Base-by-base conservation (phyloP, 2,329 filamentous ascomycete genomes). In the Triangularia setosa region DNA sequence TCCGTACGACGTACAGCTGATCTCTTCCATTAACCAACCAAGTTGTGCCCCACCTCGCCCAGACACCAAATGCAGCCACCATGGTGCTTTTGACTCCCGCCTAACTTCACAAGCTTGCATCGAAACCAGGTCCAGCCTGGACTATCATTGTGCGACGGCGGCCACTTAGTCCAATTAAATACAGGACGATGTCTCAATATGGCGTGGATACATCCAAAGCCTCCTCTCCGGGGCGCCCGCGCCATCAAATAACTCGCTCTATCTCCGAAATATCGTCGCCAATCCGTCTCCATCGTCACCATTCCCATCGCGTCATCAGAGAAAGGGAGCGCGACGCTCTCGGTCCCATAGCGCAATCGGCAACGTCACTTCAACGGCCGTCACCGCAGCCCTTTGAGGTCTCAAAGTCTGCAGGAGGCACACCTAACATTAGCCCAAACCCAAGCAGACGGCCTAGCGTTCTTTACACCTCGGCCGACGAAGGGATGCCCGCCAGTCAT, bases 191-290 rank as follows among this genome's bases (percentile, higher is more conserved):
- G 76, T 71, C 75, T 60, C 72, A 74, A 68, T 72, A 74, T 72
- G 75, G 73, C 63, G 69, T 67, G 64, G 72, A 75, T 28, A 66
- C 67, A 63, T 67, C 71, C 48, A 73, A 70, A 63, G 69, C 72
- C 69, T 72, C 74, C 62, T 75, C 77, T 21, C 75, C 77, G 24
- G 72, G 71, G 57, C 75, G 77, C 23, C 73, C 79, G 24, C 80
- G 80, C 64, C 84, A 85, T 69, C 83, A 84, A 69, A 77, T 86
- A 65, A 82, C 79, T 65, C 81, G 83, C 33, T 87, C 86, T 56
- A 79, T 86, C 64, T 81, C 81, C 54, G 84, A 86, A 68, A 70
- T 85, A 60, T 78, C 83, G 24, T 79, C 81, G 35, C 81, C 83
- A 23, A 75, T 78, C 65, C 79, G 75, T 64, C 74, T 78, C 67